Conservation (phyloP, 2,329 filamentous ascomycete genomes). For the Xylariaceae sp. region DNA sequence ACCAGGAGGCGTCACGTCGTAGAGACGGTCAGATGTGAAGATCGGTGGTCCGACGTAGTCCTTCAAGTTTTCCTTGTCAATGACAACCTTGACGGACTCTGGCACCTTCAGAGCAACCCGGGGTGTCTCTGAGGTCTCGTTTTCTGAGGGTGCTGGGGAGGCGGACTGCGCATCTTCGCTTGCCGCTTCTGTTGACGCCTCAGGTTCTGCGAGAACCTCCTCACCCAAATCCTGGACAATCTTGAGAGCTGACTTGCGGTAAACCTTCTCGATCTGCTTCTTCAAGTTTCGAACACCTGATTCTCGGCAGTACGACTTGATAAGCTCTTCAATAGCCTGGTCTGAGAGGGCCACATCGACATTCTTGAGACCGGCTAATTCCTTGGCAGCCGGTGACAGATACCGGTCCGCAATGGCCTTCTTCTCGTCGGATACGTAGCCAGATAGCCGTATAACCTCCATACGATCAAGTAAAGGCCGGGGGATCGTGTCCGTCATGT, state of each 20-base stretch:
- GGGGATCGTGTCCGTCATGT: conserved; percentile 97
- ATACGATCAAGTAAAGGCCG: conserved; percentile 90
- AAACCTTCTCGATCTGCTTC: conserved; percentile 99
- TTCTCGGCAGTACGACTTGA: conserved; percentile 97
- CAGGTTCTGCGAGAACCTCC: conserved; percentile 70
- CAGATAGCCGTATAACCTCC: conserved; percentile 94
- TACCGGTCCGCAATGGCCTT: conserved; percentile 96
- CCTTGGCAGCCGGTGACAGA: conserved; percentile 88
- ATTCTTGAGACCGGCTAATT: conserved; percentile 81
- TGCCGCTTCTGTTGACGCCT: conserved; percentile 74
- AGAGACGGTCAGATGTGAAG: conserved; percentile 91
- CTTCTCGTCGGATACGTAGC: conserved; percentile 97
- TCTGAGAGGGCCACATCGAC: conserved; percentile 84
- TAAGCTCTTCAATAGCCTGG: conserved; percentile 88
- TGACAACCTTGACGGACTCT: conserved; percentile 77
- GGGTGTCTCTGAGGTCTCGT: conserved; percentile 64
- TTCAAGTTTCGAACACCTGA: conserved; percentile 96
- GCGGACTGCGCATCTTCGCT: conserved; percentile 46
- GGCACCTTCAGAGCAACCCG: conserved; percentile 77
- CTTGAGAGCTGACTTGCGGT: conserved; percentile 92
- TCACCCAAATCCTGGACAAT: conserved; percentile 94
- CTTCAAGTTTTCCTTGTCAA: conserved; percentile 83
- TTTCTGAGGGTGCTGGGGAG: conserved; percentile 42
- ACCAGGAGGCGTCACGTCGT: conserved; percentile 87
- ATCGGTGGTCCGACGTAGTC: conserved; percentile 95